These are phyloP conservation scores for Leccinum incarnatum DNA, from an alignment of 768 basidiomycete genomes.

Conservation along the genomic window DNA sequence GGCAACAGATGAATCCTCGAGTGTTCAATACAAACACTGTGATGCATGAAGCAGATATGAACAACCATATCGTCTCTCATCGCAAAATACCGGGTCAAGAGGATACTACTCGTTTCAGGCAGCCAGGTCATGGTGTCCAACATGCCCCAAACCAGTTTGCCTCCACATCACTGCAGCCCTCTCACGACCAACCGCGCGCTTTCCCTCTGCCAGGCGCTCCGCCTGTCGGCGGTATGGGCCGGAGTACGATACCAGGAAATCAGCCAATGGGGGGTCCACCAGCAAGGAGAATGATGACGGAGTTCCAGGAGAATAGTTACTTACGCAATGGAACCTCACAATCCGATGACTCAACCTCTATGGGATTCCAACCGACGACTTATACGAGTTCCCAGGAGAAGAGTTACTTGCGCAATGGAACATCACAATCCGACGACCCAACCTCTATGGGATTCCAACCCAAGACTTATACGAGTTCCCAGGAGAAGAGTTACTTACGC, in stretches of 20 bases:
- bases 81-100: slow-evolving; percentile 46
- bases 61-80: slow-evolving; percentile 27
- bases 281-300: background rate
- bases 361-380: too few relatives aligned
- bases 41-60: slow-evolving; percentile 35
- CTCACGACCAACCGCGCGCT: slow-evolving; percentile 44
- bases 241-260: background rate
- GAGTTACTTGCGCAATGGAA: too few relatives aligned
- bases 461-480: too few relatives aligned
- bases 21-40: slow-evolving; percentile 32
- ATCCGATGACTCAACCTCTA: too few relatives aligned
- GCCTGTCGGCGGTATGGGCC: slow-evolving; percentile 9
- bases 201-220: slow-evolving; percentile 41
- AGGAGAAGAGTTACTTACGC: background rate
- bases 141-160: slow-evolving; percentile 44
- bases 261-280: background rate
- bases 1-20: slow-evolving; percentile 29
- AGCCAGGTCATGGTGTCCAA: slow-evolving; percentile 30
- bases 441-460: too few relatives aligned
- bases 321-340: too few relatives aligned
- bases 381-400: too few relatives aligned
- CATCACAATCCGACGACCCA: too few relatives aligned
- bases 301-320: background rate
- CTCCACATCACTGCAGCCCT: slow-evolving; percentile 39
- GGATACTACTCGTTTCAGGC: slow-evolving; percentile 36